Base-by-base conservation (phyloP, 768 basidiomycete species). In the Tulasnella sp. region DNA sequence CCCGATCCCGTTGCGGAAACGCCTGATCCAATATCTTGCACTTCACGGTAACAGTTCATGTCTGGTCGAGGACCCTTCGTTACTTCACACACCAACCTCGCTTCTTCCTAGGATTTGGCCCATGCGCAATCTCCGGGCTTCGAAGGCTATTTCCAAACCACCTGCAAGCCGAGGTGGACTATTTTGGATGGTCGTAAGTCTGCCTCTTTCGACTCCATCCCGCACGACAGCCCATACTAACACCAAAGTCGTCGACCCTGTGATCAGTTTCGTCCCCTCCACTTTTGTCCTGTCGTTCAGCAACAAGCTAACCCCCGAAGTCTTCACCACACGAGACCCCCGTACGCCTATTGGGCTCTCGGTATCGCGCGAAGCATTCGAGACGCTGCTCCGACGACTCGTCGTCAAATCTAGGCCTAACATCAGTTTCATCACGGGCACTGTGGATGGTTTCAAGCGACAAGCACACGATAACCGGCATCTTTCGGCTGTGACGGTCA, bases 301-400 rank as follows among this genome's bases (percentile, higher is more conserved):
- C 22, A 46, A 46, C 11, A 38, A 49, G 3, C 43, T 34, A 7
- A 34, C 3, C 8, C 45, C 34, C 10, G 48, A 49, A 21, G 30
- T 46, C 19, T 49, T 12, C 30, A 9, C 1, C 31, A 17, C 29
- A 51, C 4, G 10, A 11, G 24, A 38, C 17, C 25, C 19, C 27
- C 21, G 15, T 11, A 21, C 24, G 8, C 66, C 66, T 9, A 62
- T 66, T 24, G 66, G 62, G 4, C 49, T 68, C 24, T 64, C 59
- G 48, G 46, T 63, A 9, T 65, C 63, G 24, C 64, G 71, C 10
- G 63, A 63, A 8, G 63, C 63, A 19, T 62, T 69, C 27, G 71
- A 72, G 59, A 70, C 69, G 1, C 61, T 70, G 4, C 51, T 72
- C 12, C 65, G 68, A n/a, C 68, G 70, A 17, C 65, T 71, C 1